Conservation (phyloP, 2,329 filamentous ascomycete genomes). For the Cordyceps cateniannulata region DNA sequence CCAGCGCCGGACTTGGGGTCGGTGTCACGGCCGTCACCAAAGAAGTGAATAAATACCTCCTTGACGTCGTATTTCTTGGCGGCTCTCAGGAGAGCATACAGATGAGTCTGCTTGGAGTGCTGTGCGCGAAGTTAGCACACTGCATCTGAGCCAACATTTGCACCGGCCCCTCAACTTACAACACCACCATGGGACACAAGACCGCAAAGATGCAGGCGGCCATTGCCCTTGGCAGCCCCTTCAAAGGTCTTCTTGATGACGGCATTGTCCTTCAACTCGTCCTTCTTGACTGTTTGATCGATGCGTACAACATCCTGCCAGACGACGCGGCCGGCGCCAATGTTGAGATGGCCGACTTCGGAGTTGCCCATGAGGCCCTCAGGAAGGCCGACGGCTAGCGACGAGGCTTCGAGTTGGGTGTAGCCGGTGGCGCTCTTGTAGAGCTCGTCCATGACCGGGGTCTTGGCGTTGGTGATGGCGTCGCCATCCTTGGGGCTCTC, state of each 20-base stretch:
- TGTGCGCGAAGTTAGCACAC: conserved; percentile 23
- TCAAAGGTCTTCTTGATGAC: conserved; percentile 73
- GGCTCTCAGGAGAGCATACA: conserved; percentile 79
- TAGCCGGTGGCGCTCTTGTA: conserved; percentile 76
- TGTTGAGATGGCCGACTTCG: conserved; percentile 97
- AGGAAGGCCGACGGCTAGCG: conserved; percentile 87
- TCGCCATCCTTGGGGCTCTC: conserved; percentile 82
- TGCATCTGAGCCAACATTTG: neutral
- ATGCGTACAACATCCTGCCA: conserved; percentile 99
- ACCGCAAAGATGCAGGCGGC: conserved; percentile 85
- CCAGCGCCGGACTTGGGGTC: conserved; percentile 88
- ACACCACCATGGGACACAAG: conserved; percentile 94
- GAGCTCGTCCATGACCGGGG: conserved; percentile 91
- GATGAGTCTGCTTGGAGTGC: conserved; percentile 92
- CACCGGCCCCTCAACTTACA: conserved; percentile 35
- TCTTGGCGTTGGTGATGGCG: conserved; percentile 89
- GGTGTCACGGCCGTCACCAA: conserved; percentile 94
- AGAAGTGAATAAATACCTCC: conserved; percentile 97
- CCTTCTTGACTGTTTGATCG: conserved; percentile 84
- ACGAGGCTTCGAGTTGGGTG: conserved; percentile 91
- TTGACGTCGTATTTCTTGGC: conserved; percentile 85
- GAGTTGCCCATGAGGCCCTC: conserved; percentile 99
- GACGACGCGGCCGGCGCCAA: conserved; percentile 92
- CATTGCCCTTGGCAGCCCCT: conserved; percentile 78
- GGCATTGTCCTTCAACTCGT: conserved; percentile 66